A percentile compares a stretch with the other conserved stretches of the same genome.
Evolutionary conservation across 495 filamentous ascomycete genomes (phyloP).

Genomic region (Melanomma pulvis-pyrius): DNA sequence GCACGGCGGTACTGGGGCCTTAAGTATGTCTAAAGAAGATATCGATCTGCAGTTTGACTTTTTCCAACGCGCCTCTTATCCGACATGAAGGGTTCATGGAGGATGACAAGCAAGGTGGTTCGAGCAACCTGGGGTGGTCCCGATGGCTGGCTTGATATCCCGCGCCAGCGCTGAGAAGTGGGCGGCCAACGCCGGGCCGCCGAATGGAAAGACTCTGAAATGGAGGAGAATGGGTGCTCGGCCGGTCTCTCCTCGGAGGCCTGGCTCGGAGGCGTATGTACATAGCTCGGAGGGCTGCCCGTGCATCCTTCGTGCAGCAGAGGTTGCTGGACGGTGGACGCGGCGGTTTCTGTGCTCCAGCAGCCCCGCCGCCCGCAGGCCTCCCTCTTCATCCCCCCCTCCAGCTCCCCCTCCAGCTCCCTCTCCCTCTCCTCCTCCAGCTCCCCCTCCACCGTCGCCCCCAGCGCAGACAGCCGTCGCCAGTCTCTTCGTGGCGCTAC

Average conservation of each 20-base stretch:
- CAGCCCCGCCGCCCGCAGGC: background rate
- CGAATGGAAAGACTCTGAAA: background rate
- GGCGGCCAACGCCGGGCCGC: background rate
- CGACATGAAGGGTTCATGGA: background rate
- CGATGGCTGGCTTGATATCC: background rate
- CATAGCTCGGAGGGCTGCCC: background rate
- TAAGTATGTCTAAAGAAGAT: background rate
- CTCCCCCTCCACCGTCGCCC: too few relatives aligned
- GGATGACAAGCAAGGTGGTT: background rate
- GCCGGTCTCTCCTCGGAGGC: constrained; percentile 3
- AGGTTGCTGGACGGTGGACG: background rate
- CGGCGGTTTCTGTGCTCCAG: background rate
- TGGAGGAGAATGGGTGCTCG: background rate
- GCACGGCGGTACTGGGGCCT: background rate
- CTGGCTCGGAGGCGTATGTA: too few relatives aligned
- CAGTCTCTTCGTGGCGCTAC: background rate
- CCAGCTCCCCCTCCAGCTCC: too few relatives aligned
- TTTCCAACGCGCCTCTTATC: background rate
- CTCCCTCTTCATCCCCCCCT: background rate
- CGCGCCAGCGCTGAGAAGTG: background rate
- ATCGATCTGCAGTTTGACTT: background rate
- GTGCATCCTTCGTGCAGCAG: background rate
- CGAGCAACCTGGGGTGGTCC: background rate
- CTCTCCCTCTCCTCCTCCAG: too few relatives aligned
- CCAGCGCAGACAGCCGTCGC: too few relatives aligned